A percentile compares a stretch with the other conserved stretches of the same genome.
phyloP scores from a whole-genome alignment of 306 rosid genomes.

The Vicia sativa region DNA sequence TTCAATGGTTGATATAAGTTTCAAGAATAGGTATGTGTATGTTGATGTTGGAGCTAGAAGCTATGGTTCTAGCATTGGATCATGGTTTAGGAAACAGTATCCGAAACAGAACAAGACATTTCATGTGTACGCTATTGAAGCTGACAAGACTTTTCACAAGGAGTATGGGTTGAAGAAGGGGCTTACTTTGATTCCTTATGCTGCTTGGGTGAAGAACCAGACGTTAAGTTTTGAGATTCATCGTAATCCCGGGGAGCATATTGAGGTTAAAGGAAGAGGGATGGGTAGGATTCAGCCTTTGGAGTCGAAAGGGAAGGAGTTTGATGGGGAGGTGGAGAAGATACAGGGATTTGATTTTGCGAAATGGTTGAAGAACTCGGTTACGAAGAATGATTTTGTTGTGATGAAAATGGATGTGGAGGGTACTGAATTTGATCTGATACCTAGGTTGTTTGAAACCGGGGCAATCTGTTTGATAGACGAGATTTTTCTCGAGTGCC shows the following conservation, averaged over 20 bases:
- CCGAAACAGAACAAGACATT: constrained; percentile 95
- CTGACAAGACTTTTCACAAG: constrained; percentile 77
- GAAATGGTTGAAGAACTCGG: constrained; percentile 71
- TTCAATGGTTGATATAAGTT: constrained; percentile 85
- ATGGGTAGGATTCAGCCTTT: constrained; percentile 95
- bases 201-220: constrained; percentile 97
- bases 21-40: constrained; percentile 77
- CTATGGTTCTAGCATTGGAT: constrained; percentile 92
- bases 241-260: constrained; percentile 72
- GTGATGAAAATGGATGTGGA: constrained; percentile 99
- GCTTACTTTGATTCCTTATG: constrained; percentile 73
- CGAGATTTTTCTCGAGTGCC: constrained; percentile 94
- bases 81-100: constrained; percentile 97
- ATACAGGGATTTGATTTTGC: constrained; percentile 89
- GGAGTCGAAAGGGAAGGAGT: constrained; percentile 35
- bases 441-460: constrained; percentile 76
- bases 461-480: constrained; percentile 95
- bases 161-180: constrained; percentile 80
- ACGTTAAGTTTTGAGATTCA: constrained; percentile 80
- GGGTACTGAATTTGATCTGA: constrained; percentile 89
- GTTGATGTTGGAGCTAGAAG: constrained; percentile 97
- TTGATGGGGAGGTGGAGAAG: constrained; percentile 75
- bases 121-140: constrained; percentile 89
- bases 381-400: constrained; percentile 77
- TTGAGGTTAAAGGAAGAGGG: constrained; percentile 71